A percentile compares a stretch with the other conserved stretches of the same genome.
Conservation (phyloP, 371 early-diverging fungal genomes). For the Chytridium lagenaria region DNA sequence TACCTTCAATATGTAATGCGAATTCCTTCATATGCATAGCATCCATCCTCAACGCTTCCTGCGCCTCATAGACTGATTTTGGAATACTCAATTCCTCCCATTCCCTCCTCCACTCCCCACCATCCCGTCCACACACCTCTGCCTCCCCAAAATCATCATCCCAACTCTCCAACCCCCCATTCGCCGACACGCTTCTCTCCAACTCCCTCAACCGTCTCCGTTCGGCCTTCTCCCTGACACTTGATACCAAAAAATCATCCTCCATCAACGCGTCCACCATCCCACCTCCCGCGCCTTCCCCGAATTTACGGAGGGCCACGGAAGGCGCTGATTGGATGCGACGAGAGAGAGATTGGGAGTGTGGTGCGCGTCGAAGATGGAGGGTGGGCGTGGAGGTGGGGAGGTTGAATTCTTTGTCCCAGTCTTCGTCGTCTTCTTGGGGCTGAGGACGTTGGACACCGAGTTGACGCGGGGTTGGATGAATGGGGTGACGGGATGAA, state of each 20-base stretch:
- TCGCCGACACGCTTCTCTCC: conserved; percentile 31
- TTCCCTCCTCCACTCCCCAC: neutral
- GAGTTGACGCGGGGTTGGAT: neutral
- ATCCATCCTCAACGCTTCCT: conserved; percentile 32
- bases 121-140: too few species aligned
- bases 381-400: neutral
- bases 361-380: conserved; percentile 1
- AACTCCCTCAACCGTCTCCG: conserved; percentile 35
- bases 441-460: too few species aligned
- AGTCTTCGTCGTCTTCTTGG: conserved; percentile 27
- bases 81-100: conserved; percentile 26
- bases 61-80: conserved; percentile 26
- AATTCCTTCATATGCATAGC: conserved; percentile 39
- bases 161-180: conserved; percentile 39
- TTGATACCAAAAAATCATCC: conserved; percentile 13
- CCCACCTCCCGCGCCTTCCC: neutral
- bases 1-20: conserved; percentile 48
- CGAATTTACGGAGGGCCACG: conserved; percentile 1
- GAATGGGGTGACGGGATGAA: neutral
- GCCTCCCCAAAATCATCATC: conserved; percentile 34
- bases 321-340: conserved; percentile 31
- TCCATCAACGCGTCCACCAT: conserved; percentile 33
- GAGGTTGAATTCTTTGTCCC: conserved; percentile 27
- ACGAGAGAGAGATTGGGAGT: neutral
- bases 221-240: conserved; percentile 28